Evolutionary conservation across 352 stramenopile genomes (phyloP).

Genomic region (Blastocystis sp.): DNA sequence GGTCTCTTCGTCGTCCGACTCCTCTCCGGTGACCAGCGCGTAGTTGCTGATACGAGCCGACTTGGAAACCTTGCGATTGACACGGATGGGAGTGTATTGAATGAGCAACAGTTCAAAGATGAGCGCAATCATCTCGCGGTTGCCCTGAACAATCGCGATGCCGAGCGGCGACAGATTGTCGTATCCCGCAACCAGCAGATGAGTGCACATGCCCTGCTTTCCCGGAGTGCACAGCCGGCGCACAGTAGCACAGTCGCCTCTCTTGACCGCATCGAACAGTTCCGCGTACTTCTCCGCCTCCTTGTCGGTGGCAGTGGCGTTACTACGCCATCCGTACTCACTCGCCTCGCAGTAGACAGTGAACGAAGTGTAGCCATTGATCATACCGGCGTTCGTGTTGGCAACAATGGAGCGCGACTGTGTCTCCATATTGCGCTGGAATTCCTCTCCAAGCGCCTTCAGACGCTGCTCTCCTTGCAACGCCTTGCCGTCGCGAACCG

Average conservation of each 20-base stretch:
- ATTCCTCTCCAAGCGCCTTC: neutral
- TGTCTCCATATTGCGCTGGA: neutral
- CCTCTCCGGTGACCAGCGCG: neutral
- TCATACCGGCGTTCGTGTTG: neutral
- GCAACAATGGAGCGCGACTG: neutral
- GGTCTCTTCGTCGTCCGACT: neutral
- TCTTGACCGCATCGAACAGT: constrained; percentile 13
- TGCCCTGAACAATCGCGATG: neutral
- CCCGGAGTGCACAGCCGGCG: neutral
- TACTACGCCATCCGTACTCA: neutral
- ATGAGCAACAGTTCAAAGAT: constrained; percentile 26
- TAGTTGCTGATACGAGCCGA: constrained; percentile 26
- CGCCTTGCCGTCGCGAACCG: neutral
- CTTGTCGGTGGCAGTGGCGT: neutral
- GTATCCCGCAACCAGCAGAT: neutral
- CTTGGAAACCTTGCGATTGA: neutral
- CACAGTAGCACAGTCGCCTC: neutral
- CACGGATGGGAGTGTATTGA: constrained; percentile 48
- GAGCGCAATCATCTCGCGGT: constrained; percentile 8
- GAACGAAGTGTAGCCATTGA: neutral
- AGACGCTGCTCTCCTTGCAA: constrained; percentile 2
- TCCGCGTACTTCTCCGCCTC: neutral
- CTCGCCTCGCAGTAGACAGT: neutral
- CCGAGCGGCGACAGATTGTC: neutral
- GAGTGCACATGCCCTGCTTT: neutral